These are phyloP conservation scores for Pinus albicaulis DNA, from an alignment of 75 land plant genomes.

Conservation along the genomic window DNA sequence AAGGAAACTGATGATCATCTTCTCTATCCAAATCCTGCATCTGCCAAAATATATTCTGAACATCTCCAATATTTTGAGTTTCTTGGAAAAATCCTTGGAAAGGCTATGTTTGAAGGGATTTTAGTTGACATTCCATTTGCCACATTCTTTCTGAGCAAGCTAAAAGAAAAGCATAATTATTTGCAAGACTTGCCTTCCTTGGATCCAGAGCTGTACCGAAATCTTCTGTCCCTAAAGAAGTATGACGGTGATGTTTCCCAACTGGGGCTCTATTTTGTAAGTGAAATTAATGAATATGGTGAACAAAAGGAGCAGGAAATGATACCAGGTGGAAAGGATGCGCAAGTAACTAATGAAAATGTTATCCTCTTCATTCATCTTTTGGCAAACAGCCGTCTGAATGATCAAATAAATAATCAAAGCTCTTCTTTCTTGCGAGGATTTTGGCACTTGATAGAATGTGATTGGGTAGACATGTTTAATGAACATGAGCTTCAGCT, in stretches of 20 bases:
- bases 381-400: too few relatives aligned
- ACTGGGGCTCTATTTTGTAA: too few relatives aligned
- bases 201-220: slow-evolving; percentile 88
- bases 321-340: too few relatives aligned
- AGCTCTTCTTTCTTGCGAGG: too few relatives aligned
- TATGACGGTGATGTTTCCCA: slow-evolving; percentile 66
- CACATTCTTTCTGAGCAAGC: slow-evolving; percentile 88
- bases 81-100: slow-evolving; percentile 85
- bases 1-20: slow-evolving; percentile 97
- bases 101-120: slow-evolving; percentile 99
- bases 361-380: too few relatives aligned
- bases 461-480: too few relatives aligned
- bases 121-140: slow-evolving; percentile 93
- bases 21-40: slow-evolving; percentile 95
- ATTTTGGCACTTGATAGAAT: too few relatives aligned
- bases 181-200: slow-evolving; percentile 91
- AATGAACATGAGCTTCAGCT: too few relatives aligned
- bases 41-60: slow-evolving; percentile 82
- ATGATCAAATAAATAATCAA: too few relatives aligned
- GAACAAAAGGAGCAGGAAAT: too few relatives aligned
- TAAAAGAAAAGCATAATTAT: slow-evolving; percentile 86
- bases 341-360: too few relatives aligned
- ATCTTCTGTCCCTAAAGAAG: slow-evolving; percentile 76
- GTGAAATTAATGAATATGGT: too few relatives aligned
- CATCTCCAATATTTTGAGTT: slow-evolving; percentile 90